Evolutionary conservation across 345 rosid species (phyloP), one percentile per base, ranked within the genome.

Genomic region (Citropsis articulata): DNA sequence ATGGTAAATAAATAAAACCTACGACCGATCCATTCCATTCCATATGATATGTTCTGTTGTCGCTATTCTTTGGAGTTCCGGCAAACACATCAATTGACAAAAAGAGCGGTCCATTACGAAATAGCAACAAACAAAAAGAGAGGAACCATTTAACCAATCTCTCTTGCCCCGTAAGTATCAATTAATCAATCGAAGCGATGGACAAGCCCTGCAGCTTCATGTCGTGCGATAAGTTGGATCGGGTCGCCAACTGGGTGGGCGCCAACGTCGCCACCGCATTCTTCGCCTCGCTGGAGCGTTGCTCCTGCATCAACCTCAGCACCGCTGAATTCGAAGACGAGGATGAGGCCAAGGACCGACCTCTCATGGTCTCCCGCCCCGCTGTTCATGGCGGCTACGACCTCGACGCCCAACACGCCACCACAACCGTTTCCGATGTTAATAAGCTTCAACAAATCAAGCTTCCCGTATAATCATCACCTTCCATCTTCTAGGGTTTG

Each of bases 271-370:
- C 95, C 45, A 79, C 89, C 69, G 91, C 91, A 4, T 91, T 91
- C 88, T 91, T 91, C 80, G 87, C 89, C 1, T 91, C 95, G 18
- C 78, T 91, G 30, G 95, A 91, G 78, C 85, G 95, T 9, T 89
- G 93, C 79, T 89, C 93, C 67, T 91, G 91, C 85, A 89, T 91
- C 87, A 89, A 89, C 72, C 90, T 91, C 78, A 83, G 82, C 81
- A 88, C 93, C 86, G 76, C 78, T 76, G 95, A 91, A 42, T 76
- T 68, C 40, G 91, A 88, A 45, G 90, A 88, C 31, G 95, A 88
- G 21, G 91, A 86, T 4, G 91, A 88, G 74, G 88, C 90, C 61
- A 82, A 76, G 67, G 89, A 87, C 56, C 83, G 84, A 62, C 93
- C 93, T 50, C 89, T 89, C 76, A 77, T 88, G 83, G 72, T 85